Evolutionary conservation across 208 protist genomes (phyloP), one percentile per base, ranked within the genome.

Genomic region (Leishmania lainsoni): DNA sequence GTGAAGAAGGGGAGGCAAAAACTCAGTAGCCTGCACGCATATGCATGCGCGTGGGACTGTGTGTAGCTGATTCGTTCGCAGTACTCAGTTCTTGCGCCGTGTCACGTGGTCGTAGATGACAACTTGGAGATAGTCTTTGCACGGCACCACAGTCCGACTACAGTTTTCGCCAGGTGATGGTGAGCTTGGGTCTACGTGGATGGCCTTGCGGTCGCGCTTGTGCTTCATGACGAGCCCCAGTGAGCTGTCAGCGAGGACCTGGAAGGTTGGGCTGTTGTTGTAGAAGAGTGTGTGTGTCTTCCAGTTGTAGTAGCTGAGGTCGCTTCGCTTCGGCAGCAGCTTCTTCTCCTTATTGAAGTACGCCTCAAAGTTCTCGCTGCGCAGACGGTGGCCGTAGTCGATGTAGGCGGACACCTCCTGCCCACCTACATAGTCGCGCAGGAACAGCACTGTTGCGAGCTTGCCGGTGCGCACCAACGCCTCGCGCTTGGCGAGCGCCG

Each of bases 341-440:
- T 91, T 91, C 84, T 98, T 98, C 68, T 93, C 87, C 42, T 89
- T 83, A 29, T 72, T 86, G 84, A 99, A 99, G 88, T 99, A 99
- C 49, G 90, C 89, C 79, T 98, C 92, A 81, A 99, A 99, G 89
- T 99, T 93, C 73, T 99, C 98, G 14, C 91, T 91, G 75, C 93
- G 96, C 16, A 99, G 89, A 26, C 98, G 90, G 70, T 99, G 95
- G 6, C 94, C 98, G 79, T 98, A 99, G 90, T 99, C 99, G 79
- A 99, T 99, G 91, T 99, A 99, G 12, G 98, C 97, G 32, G 95
- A 99, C 56, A 99, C 97, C 90, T 99, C 99, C 81, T 99, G 98
- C 17, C 98, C 98, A 32, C 94, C 95, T 22, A 98, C 99, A 26
- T 94, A 97, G 89, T 99, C 98, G 56, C 99, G 89, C 22, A 99